Base-by-base conservation (phyloP, 2,329 filamentous ascomycete genomes). In the Ambrosiella beaveri region DNA sequence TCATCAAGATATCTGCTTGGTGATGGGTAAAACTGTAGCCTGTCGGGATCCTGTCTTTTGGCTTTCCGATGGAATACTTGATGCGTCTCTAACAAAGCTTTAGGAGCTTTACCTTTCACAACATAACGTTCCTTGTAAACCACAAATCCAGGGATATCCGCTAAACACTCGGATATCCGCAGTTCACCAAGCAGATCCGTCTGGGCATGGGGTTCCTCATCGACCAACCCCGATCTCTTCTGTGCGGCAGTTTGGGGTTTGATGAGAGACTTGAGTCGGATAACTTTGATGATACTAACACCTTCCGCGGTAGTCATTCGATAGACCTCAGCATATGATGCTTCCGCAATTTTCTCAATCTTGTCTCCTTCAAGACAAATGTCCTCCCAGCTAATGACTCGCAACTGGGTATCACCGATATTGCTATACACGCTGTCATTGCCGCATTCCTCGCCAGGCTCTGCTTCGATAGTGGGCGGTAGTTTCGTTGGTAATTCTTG, bases 291-390 rank as follows among this genome's bases (percentile, higher is more conserved):
- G 64, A 84, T 82, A 65, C 79, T 82, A 35, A 76, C 80, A 7
- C 79, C 80, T 13, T 74, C 71, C 50, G 73, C 70, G 64, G 81
- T 83, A 52, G 71, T 77, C 62, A 84, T 73, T 8, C 79, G 78
- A 63, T 83, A 84, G 8, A 84, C 79, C 65, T 84, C 81, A 5
- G 81, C 80, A 63, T 78, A 84, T 1, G 81, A 84, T 4, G 81
- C 80, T 65, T 84, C 81, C 8, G 81, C 80, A 55, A 84, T 84
- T 67, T 84, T 84, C 49, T 74, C 72, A 54, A 84, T 79, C 40
- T 68, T 67, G 63, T 78, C 75, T 13, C 71, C 73, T 0, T 71
- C 68, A 0, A 76, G 75, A 54, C 79, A 79, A 37, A 84, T 71
- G 56, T 82, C 78, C 37, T 73, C 67, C 80, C 81, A 84, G 1